A percentile compares a stretch with the other conserved stretches of the same genome.
phyloP scores from a whole-genome alignment of 495 filamentous ascomycete species.

The Annulohypoxylon moriforme region DNA sequence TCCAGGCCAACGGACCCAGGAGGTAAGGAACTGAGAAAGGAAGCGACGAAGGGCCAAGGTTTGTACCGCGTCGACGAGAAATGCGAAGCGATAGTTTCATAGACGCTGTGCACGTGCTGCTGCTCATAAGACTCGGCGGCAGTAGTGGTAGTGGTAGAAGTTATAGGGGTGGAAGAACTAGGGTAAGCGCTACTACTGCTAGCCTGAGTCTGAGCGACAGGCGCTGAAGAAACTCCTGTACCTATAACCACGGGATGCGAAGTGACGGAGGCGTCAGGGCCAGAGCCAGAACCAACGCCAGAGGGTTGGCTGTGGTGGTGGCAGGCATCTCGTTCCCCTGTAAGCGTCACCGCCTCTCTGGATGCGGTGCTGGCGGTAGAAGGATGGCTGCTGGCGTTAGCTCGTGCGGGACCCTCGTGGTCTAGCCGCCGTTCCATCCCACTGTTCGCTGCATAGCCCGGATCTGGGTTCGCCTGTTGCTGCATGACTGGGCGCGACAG shows the following conservation, averaged over 20 bases:
- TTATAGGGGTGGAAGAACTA: conserved; percentile 6
- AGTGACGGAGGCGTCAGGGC: neutral
- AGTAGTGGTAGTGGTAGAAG: neutral
- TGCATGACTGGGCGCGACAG: conserved; percentile 14
- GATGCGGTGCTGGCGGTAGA: conserved; percentile 4
- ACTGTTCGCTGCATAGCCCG: conserved; percentile 20
- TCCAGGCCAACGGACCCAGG: conserved; percentile 88
- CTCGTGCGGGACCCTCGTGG: conserved; percentile 17
- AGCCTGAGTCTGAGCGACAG: neutral
- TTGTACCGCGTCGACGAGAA: conserved; percentile 97
- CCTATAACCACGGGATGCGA: neutral
- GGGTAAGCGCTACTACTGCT: neutral
- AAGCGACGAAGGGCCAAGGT: conserved; percentile 93
- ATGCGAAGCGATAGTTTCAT: conserved; percentile 92
- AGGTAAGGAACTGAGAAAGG: conserved; percentile 74
- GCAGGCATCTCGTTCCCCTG: conserved; percentile 7
- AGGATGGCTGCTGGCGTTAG: neutral
- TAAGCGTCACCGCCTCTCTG: conserved; percentile 33
- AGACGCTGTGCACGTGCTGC: conserved; percentile 89
- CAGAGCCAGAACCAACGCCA: conserved; percentile 6
- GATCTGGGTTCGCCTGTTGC: conserved; percentile 25
- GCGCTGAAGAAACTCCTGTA: conserved; percentile 4
- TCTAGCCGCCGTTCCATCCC: conserved; percentile 30
- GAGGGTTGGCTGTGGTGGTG: conserved; percentile 12
- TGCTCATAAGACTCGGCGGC: conserved; percentile 74